These are phyloP conservation scores for Paraurostyla sp. DNA, from an alignment of 73 alveolate species.

Conservation along the genomic window DNA sequence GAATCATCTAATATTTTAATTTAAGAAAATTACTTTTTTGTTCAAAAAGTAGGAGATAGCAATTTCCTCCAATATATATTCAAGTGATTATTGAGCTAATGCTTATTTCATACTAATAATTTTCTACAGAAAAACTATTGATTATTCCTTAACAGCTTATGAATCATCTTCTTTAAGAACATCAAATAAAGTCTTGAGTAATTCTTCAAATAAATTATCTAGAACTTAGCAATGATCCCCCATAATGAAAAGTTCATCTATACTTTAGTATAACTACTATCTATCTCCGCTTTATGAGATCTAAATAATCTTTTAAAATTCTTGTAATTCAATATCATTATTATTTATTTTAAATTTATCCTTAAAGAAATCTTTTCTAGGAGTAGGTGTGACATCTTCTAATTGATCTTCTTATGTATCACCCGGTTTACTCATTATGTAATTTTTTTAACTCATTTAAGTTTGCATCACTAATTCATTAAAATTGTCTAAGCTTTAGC, in stretches of 20 bases:
- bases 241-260: conserved; percentile 3
- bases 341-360: not conserved
- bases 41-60: not conserved
- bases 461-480: not conserved
- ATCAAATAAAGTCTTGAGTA: not conserved
- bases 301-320: not conserved
- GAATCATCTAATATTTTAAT: not conserved
- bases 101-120: not conserved
- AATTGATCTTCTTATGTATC: conserved; percentile 8
- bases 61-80: conserved; percentile 6
- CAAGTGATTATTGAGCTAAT: not conserved
- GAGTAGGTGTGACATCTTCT: conserved; percentile 26
- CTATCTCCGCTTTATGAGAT: not conserved
- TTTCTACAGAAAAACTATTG: not conserved
- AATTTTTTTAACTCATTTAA: conserved; percentile 13
- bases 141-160: not conserved
- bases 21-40: not conserved
- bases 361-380: not conserved
- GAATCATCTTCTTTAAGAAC: not conserved
- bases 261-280: not conserved
- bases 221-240: not conserved
- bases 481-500: not conserved
- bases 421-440: conserved; percentile 30
- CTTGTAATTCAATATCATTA: not conserved
- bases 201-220: not conserved